Evolutionary conservation across 768 basidiomycete genomes (phyloP), one percentile per base, ranked within the genome.

Genomic region (Lactifluus volemus): DNA sequence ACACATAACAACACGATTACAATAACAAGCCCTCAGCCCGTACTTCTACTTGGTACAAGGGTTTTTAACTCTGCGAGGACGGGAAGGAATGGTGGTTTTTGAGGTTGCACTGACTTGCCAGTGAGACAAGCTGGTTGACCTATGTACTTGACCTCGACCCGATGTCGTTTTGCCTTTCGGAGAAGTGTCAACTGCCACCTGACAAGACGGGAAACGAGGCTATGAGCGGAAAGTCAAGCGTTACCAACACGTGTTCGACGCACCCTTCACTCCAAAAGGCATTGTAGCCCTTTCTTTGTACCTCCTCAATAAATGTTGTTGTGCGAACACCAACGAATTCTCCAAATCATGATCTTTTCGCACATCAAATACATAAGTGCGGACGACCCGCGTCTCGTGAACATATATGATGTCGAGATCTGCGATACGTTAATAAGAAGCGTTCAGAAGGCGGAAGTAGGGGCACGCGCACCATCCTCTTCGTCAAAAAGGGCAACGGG

Each of bases 141-240:
- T 58, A 70, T 78, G 71, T 92, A 91, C 61, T 80, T 78, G 19
- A 91, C 81, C 68, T 88, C 82, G 41, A 88, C 75, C 32, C 89
- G 81, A 72, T 85, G 77, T 36, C 73, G 74, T 67, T 82, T 83
- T 55, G 79, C 84, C 67, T 77, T 81, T 58, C 87, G 84, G 67
- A 84, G 77, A 25, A 85, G 71, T 5, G 85, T 88, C 54, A 87
- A 68, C 39, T 75, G 75, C 88, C 88, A 90, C 63, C 88, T 89
- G 67, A 19, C 53, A 52, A 50, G 29, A 50, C 5, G 41, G 53
- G 21, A 53, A 29, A 50, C 8, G 36, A 56, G 32, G 42, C 41
- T 8, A 38, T 53, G 2, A 55, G 67, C 15, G 34, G 34, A 12
- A 34, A 10, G 53, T 9, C 38, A 14, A 48, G 49, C 39, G 14